Base-by-base conservation (phyloP, 2,329 filamentous ascomycete species). In the Scedosporium boydii region DNA sequence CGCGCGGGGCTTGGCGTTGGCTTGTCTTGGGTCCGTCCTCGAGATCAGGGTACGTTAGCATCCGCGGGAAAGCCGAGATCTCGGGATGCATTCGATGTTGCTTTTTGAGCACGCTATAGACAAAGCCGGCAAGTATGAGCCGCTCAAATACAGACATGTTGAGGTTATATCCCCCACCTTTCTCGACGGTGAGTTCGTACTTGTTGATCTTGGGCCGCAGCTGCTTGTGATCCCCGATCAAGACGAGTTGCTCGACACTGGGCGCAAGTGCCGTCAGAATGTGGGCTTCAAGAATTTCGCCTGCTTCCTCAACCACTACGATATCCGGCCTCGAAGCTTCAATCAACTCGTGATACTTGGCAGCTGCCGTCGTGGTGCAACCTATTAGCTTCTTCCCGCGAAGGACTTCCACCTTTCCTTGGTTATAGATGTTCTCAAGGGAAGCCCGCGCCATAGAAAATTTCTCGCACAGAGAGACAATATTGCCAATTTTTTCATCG, bases 181-280 rank as follows among this genome's bases (percentile, higher is more conserved):
- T 64, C 46, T 90, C 87, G 0, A 87, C 79, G 0, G 78, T 84
- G 0, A 91, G 70, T 0, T 70, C 72, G 66, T 85, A 89, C 60
- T 82, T 86, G 42, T 81, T 82, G 61, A 84, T 77, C 66, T 90
- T 89, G 0, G 88, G 89, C 0, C 87, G 82, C 0, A 91, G 78
- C 65, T 91, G 89, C 62, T 87, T 82, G 69, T 91, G 88, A 61
- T 91, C 89, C 0, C 89, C 89, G 10, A 91, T 91, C 2, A 90
- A 71, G 0, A 91, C 80, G 1, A 90, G 69, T 46, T 91, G 86
- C 64, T 88, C 80, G 0, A 82, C 82, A 0, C 78, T 71, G 0
- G 79, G 70, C 0, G 77, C 75, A 62, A 91, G 67, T 0, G 88
- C 82, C 0, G 87, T 82, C 0, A 91, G 71, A 1, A 88, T 76